Evolutionary conservation across 805 yeast species (phyloP).

Genomic region (Saccharomycopsis sp.): DNA sequence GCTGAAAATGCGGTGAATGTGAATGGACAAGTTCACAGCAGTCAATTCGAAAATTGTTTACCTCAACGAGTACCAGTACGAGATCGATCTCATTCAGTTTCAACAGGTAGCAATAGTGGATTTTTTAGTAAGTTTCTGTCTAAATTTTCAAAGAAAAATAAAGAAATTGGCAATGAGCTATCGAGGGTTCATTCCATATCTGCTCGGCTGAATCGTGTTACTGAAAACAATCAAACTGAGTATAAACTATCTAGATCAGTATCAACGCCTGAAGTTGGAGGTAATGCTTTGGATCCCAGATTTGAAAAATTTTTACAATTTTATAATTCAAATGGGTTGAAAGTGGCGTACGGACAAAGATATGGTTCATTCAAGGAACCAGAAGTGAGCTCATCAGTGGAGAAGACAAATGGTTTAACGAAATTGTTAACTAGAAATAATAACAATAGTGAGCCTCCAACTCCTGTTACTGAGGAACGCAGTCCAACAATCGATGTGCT

Average conservation of each 20-base stretch:
- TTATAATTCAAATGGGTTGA: conserved; percentile 28
- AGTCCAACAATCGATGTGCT: conserved; percentile 29
- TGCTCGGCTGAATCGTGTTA: too few species aligned
- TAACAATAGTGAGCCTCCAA: conserved; percentile 27
- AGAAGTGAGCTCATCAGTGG: neutral
- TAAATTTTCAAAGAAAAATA: conserved; percentile 10
- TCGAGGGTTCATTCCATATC: too few species aligned
- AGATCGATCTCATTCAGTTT: neutral
- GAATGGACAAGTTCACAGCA: too few species aligned
- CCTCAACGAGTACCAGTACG: neutral
- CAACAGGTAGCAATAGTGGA: conserved; percentile 4
- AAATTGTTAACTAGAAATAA: conserved; percentile 25
- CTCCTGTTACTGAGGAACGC: conserved; percentile 22
- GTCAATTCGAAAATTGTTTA: neutral
- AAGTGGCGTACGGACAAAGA: neutral
- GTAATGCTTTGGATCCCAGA: conserved; percentile 36
- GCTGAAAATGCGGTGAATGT: too few species aligned
- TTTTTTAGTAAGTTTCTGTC: conserved; percentile 15
- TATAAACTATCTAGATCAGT: conserved; percentile 3
- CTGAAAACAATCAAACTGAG: too few species aligned
- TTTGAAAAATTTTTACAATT: conserved; percentile 39
- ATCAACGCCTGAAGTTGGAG: conserved; percentile 10
- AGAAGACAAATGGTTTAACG: conserved; percentile 21
- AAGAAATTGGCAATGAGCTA: neutral
- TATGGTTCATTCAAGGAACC: neutral